Conservation (phyloP, 2,329 filamentous ascomycete species). For the Trichoderma asperellum region DNA sequence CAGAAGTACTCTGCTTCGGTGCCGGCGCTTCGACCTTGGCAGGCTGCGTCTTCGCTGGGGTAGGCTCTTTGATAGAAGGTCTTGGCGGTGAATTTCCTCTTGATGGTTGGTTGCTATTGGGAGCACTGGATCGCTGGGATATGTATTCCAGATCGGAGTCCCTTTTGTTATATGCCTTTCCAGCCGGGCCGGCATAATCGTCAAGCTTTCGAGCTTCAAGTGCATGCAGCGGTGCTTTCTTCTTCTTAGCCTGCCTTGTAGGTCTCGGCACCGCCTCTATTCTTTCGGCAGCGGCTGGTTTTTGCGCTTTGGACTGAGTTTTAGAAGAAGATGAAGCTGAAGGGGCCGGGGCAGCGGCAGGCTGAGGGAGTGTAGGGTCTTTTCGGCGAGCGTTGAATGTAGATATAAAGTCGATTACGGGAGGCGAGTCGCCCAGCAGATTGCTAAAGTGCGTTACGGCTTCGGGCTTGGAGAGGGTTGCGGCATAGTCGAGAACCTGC, state of each 20-base stretch:
- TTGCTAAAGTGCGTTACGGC: constrained; percentile 86
- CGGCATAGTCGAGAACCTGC: constrained; percentile 82
- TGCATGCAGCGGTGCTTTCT: constrained; percentile 65
- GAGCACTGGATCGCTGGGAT: constrained; percentile 49
- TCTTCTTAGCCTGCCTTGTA: constrained; percentile 55
- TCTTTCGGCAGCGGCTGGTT: constrained; percentile 36
- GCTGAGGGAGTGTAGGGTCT: constrained; percentile 44
- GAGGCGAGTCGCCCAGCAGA: constrained; percentile 82
- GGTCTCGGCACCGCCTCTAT: constrained; percentile 54
- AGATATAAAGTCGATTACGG: constrained; percentile 75
- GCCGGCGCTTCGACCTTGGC: constrained; percentile 31
- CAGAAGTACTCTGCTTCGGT: constrained; percentile 58
- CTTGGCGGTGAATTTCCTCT: constrained; percentile 44
- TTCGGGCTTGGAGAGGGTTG: constrained; percentile 73
- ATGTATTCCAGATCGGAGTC: constrained; percentile 74
- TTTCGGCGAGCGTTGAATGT: constrained; percentile 73
- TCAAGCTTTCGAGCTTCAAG: constrained; percentile 63
- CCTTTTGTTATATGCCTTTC: constrained; percentile 75
- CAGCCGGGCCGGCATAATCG: constrained; percentile 67
- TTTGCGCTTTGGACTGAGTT: constrained; percentile 24
- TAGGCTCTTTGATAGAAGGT: constrained; percentile 32
- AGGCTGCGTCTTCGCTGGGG: constrained; percentile 42
- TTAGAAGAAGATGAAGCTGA: constrained; percentile 1
- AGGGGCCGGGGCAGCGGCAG: constrained; percentile 33
- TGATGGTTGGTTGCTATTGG: constrained; percentile 44